Conservation (phyloP, 225 moss, liverwort and hornwort species). For the Thuidium tamariscinum region DNA sequence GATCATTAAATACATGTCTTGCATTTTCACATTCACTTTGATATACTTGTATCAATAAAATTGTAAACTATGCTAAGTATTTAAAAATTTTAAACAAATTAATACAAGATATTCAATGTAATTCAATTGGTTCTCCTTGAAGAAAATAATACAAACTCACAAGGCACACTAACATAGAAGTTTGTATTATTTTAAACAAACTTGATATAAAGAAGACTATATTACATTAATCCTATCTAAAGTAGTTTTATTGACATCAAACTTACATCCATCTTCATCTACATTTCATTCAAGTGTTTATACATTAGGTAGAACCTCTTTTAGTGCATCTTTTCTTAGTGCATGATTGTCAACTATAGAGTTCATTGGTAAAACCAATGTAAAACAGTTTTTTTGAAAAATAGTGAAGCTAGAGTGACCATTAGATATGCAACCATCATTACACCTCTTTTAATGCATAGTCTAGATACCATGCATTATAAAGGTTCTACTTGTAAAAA, state of each 20-base stretch:
- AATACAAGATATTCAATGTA: neutral
- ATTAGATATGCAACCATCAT: too few species aligned
- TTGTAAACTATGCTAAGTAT: neutral
- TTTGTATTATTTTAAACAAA: neutral
- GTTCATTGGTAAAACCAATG: too few species aligned
- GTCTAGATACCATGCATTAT: too few species aligned
- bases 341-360: too few species aligned
- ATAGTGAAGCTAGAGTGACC: too few species aligned
- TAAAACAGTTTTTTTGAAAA: too few species aligned
- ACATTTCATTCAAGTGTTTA: neutral
- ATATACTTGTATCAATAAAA: neutral
- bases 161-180: accelerated
- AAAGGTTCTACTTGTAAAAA: too few species aligned
- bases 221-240: neutral
- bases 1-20: neutral
- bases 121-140: accelerated
- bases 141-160: neutral
- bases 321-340: too few species aligned
- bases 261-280: neutral
- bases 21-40: neutral
- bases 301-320: too few species aligned
- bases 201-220: accelerated
- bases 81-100: neutral
- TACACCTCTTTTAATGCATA: too few species aligned
- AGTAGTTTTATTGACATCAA: neutral